Evolutionary conservation across 805 yeast species (phyloP).

Genomic region (Millerozyma acaciae): DNA sequence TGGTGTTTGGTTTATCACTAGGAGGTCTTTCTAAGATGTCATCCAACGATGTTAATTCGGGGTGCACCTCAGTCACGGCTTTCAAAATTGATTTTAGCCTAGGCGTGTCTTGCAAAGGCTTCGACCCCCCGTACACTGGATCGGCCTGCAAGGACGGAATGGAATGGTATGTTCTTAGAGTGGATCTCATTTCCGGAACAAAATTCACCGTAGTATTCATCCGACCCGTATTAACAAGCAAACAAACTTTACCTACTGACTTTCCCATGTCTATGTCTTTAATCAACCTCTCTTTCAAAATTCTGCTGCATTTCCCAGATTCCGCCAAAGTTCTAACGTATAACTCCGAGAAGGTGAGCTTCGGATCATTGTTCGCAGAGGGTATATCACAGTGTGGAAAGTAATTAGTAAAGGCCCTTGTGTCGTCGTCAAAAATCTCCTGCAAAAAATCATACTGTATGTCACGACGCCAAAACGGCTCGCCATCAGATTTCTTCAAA

Average conservation of each 20-base stretch:
- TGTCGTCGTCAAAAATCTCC: constrained; percentile 58
- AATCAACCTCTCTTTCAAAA: constrained; percentile 72
- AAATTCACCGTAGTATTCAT: constrained; percentile 94
- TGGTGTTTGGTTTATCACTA: constrained; percentile 50
- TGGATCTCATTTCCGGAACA: constrained; percentile 93
- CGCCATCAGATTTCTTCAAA: constrained; percentile 86
- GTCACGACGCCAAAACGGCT: constrained; percentile 84
- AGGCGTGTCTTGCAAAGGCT: constrained; percentile 92
- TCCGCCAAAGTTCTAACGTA: constrained; percentile 80
- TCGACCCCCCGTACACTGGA: constrained; percentile 45
- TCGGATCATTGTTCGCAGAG: constrained; percentile 35
- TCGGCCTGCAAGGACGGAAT: constrained; percentile 84
- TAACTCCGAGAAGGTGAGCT: constrained; percentile 75
- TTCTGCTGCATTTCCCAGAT: constrained; percentile 77
- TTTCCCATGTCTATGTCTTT: constrained; percentile 59
- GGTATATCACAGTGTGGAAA: constrained; percentile 42
- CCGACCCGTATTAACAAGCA: constrained; percentile 87
- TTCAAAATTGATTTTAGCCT: constrained; percentile 84
- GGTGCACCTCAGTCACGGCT: constrained; percentile 73
- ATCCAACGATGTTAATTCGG: constrained; percentile 44
- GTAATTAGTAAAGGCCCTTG: constrained; percentile 65
- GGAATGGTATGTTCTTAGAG: constrained; percentile 87
- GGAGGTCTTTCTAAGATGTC: constrained; percentile 40
- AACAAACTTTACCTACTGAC: constrained; percentile 75
- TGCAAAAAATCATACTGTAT: constrained; percentile 78